Evolutionary conservation across 2,329 filamentous ascomycete genomes (phyloP).

Genomic region (Alternaria gaisen): DNA sequence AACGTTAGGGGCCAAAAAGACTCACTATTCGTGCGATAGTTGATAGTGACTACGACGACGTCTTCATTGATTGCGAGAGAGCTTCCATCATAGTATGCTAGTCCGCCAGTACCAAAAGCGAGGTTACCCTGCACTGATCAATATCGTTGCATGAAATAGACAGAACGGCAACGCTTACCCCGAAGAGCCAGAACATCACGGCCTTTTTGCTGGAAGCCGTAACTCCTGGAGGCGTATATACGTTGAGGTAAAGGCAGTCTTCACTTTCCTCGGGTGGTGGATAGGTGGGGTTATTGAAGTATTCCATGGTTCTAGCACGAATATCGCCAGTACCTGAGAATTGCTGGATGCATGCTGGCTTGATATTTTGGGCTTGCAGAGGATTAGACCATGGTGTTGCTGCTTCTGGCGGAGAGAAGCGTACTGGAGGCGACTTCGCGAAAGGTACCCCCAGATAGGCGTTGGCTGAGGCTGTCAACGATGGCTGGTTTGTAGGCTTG

Average conservation of each 20-base stretch:
- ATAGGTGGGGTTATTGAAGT: constrained; percentile 21
- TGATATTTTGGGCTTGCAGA: constrained; percentile 17
- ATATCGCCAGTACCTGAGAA: constrained; percentile 18
- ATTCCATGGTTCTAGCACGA: constrained; percentile 23
- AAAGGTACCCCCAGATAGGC: constrained; percentile 28
- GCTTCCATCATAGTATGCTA: constrained; percentile 30
- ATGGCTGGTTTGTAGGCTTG: constrained; percentile 13
- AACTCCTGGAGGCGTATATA: constrained; percentile 35
- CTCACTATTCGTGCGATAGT: constrained; percentile 37
- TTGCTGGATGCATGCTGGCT: constrained; percentile 28
- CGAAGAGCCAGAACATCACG: constrained; percentile 25
- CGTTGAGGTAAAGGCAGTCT: constrained; percentile 53
- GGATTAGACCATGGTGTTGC: constrained; percentile 22
- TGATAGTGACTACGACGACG: constrained; percentile 35
- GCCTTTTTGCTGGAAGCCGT: constrained; percentile 21
- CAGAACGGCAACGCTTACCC: neutral
- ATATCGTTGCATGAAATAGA: neutral
- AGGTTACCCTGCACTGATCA: constrained; percentile 30
- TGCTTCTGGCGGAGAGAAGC: constrained; percentile 26
- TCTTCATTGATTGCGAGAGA: constrained; percentile 35
- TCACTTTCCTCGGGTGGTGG: constrained; percentile 35
- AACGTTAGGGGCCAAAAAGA: neutral
- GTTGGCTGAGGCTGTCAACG: constrained; percentile 19
- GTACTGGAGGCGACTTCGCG: constrained; percentile 25
- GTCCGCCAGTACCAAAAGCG: constrained; percentile 28